A percentile compares a stretch with the other conserved stretches of the same genome.
phyloP scores from a whole-genome alignment of 1,284 basidiomycete species.

The Leucoagaricus sp. region DNA sequence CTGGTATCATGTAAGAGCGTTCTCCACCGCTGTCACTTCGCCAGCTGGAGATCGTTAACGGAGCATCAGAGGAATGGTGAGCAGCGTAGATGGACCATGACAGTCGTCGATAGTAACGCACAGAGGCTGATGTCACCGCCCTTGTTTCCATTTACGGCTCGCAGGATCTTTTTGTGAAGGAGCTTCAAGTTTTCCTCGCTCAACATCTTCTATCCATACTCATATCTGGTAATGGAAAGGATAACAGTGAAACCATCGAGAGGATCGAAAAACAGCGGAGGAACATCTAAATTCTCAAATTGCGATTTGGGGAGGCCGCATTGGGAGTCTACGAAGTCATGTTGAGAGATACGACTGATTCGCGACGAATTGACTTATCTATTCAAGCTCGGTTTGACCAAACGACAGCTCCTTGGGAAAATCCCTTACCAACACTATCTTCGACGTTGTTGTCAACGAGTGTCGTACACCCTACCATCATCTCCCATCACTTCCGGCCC shows the following conservation, averaged over 20 bases:
- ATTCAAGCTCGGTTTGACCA: constrained; percentile 64
- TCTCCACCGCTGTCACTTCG: too few relatives aligned
- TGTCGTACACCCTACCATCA: constrained; percentile 82
- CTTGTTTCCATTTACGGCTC: constrained; percentile 96
- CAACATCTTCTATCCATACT: constrained; percentile 78
- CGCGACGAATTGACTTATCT: constrained; percentile 82
- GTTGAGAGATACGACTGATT: constrained; percentile 94
- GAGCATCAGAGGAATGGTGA: too few relatives aligned
- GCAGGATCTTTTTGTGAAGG: constrained; percentile 91
- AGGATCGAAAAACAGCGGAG: constrained; percentile 88
- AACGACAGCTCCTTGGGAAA: not conserved
- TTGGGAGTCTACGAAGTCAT: constrained; percentile 95
- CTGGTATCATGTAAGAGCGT: too few relatives aligned
- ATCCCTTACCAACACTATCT: not conserved
- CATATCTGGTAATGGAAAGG: not conserved
- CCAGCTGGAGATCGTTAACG: too few relatives aligned
- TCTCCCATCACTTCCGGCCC: constrained; percentile 95
- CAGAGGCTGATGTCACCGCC: too few relatives aligned
- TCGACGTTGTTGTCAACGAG: constrained; percentile 39
- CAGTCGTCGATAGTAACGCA: too few relatives aligned
- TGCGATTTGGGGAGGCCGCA: constrained; percentile 89
- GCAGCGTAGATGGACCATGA: too few relatives aligned
- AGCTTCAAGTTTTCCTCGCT: constrained; percentile 87
- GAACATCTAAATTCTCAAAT: constrained; percentile 91
- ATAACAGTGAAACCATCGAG: constrained; percentile 70